Evolutionary conservation across 139 green algal species (phyloP), one percentile per base, ranked within the genome.

Genomic region (Micractinium sp.): DNA sequence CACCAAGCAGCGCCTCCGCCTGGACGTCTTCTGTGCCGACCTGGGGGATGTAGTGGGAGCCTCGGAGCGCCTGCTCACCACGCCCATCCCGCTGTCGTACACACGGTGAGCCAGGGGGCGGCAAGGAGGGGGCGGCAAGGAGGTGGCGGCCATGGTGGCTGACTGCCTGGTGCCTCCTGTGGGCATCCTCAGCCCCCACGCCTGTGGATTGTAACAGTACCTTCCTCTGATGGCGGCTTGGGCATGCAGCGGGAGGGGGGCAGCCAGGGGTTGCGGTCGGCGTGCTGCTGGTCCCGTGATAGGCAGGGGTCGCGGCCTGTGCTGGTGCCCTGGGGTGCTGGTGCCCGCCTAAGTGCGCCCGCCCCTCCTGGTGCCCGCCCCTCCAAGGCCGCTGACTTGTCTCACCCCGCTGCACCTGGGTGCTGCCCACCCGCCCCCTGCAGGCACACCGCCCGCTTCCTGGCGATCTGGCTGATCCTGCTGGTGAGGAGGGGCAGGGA

Each of bases 1-100:
- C 41, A 63, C 78, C 78, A 84, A 84, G 78, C 78, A 84, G 78
- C 78, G 78, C 41, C 41, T 84, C 41, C 78, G 78, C 14, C 41
- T 84, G 29, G 83, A 87, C 29, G 39, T 75, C 2, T 79, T 60
- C 56, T 31, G 31, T 29, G 33, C 83, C 29, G 73, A 79, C 39
- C 56, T 79, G 39, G 47, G 27, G 0, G 83, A 87, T 27, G 39
- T 87, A 27, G 83, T 79, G 69, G 69, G 73, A 27, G 73, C 41
- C 29, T 87, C 39, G 27, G 39, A 81, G 39, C 69, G 83, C 53
- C 60, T 87, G 29, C 38, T 79, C 39, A 81, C 47, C 53, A 79
- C 83, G 12, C 73, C 83, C 39, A 83, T 87, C 73, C 71, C 69
- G 12, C 41, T 87, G 14, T 63, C 47, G 14, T 87, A 87, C 73